Evolutionary conservation across 306 rosid species (phyloP).

Genomic region (Trifolium dubium): DNA sequence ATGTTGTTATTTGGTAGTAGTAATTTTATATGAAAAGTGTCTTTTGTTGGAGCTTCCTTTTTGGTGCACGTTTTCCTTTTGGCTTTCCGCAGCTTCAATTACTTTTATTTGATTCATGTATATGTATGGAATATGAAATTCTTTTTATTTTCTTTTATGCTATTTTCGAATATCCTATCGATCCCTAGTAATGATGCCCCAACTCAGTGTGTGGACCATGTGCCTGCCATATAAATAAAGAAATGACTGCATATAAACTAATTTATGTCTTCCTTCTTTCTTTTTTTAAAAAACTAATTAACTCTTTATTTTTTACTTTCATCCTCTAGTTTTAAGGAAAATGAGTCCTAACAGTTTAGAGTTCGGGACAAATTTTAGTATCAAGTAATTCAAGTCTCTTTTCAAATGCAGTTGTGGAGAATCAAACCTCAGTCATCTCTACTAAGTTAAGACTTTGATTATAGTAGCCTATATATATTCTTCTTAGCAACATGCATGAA

Average conservation of each 20-base stretch:
- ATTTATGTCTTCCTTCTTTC: not conserved
- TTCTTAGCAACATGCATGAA: constrained; percentile 26
- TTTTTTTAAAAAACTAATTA: not conserved
- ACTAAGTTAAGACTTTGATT: no score
- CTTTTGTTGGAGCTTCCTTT: constrained; percentile 57
- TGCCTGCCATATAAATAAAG: constrained; percentile 15
- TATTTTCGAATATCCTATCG: constrained; percentile 57
- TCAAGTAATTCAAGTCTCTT: no score
- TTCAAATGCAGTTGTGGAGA: no score
- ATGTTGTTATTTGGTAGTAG: constrained; percentile 15
- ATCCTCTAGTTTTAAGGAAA: no score
- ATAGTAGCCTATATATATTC: not conserved
- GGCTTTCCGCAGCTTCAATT: constrained; percentile 47
- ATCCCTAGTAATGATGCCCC: constrained; percentile 52
- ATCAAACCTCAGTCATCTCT: no score
- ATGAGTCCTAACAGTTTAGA: no score
- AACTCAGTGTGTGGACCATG: constrained; percentile 47
- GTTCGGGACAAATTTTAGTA: no score
- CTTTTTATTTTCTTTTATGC: constrained; percentile 7
- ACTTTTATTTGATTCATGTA: constrained; percentile 15
- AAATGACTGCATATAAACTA: constrained; percentile 36
- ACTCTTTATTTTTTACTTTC: not conserved
- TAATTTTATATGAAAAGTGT: constrained; percentile 48
- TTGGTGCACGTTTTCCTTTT: constrained; percentile 45
- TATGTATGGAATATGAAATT: not conserved